Evolutionary conservation across 176 grass and related monocot species (phyloP).

Genomic region (Alopecurus myosuroides): DNA sequence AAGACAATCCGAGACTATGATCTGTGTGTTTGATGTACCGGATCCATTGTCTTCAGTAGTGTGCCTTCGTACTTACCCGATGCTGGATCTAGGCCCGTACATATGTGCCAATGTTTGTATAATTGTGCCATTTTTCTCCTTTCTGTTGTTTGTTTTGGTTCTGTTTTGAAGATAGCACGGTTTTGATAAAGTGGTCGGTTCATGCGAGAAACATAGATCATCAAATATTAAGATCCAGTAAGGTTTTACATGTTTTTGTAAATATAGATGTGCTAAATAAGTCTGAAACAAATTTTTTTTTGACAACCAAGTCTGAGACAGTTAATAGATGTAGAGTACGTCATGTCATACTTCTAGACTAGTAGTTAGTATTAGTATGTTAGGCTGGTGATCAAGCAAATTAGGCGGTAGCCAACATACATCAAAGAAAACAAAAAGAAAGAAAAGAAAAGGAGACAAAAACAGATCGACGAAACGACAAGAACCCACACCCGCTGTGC

Average conservation of each 20-base stretch:
- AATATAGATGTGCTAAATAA: neutral
- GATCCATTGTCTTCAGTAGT: constrained; percentile 11
- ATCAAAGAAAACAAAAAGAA: too few species aligned
- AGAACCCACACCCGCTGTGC: too few species aligned
- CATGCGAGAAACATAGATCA: neutral
- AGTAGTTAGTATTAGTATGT: too few species aligned
- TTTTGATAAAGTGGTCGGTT: neutral
- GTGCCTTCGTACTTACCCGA: neutral
- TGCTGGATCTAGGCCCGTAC: neutral
- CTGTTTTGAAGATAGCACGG: neutral
- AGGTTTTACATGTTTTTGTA: neutral
- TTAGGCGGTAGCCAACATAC: too few species aligned
- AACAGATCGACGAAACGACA: too few species aligned
- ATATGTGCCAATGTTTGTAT: neutral
- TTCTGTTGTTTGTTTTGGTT: neutral
- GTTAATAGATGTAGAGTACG: neutral
- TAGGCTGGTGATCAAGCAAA: too few species aligned
- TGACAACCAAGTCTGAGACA: too few species aligned
- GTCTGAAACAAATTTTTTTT: too few species aligned
- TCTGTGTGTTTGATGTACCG: neutral
- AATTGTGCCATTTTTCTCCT: neutral
- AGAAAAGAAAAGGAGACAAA: too few species aligned
- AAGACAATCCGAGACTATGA: neutral
- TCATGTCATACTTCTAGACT: too few species aligned
- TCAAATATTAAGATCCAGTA: too few species aligned